A percentile compares a stretch with the other conserved stretches of the same genome.
These are phyloP conservation scores for Podochytrium sp. DNA, from an alignment of 192 early-diverging fungal species.

Conservation along the genomic window DNA sequence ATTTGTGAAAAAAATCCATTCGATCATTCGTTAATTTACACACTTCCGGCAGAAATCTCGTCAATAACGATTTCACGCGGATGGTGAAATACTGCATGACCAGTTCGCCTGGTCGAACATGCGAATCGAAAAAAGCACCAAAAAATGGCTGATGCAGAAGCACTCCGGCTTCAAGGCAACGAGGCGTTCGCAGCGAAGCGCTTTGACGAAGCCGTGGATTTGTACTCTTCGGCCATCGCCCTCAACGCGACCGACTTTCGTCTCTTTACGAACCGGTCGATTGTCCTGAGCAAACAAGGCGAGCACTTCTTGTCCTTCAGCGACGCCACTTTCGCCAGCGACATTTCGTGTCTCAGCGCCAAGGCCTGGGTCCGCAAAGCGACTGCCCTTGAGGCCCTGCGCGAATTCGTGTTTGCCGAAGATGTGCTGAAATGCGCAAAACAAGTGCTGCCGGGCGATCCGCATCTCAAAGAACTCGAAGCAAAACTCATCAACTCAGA, in stretches of 20 bases:
- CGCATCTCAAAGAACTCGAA: background rate
- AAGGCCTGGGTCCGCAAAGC: background rate
- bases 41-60: too few relatives aligned
- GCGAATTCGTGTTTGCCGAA: background rate
- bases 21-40: too few relatives aligned
- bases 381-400: background rate
- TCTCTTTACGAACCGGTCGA: background rate
- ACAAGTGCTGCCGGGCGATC: too few relatives aligned
- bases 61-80: too few relatives aligned
- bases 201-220: background rate
- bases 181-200: background rate
- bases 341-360: background rate
- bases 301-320: background rate
- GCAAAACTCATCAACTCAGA: background rate
- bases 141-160: background rate
- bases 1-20: too few relatives aligned
- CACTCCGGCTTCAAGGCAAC: background rate
- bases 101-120: too few relatives aligned
- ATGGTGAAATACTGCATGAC: too few relatives aligned
- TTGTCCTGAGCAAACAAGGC: background rate
- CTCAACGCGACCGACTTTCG: background rate
- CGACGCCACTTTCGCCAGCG: background rate
- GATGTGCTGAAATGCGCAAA: too few relatives aligned
- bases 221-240: background rate
- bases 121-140: too few relatives aligned